Conservation (phyloP, 2,329 filamentous ascomycete genomes). For the Claviceps arundinis region DNA sequence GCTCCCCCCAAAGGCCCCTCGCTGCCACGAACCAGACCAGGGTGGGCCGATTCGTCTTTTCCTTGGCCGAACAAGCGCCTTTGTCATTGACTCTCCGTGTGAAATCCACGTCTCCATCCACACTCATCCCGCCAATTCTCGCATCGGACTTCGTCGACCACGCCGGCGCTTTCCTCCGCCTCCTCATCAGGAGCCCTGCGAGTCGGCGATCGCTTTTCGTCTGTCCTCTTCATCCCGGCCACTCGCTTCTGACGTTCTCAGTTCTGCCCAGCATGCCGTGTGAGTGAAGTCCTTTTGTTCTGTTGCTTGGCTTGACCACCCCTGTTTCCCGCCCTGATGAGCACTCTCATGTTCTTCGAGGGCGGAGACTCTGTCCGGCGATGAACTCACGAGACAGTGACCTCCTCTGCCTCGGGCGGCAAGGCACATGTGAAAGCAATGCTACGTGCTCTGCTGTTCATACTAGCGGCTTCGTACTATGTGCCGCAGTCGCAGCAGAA, state of each 20-base stretch:
- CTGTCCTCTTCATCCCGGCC: conserved; percentile 2
- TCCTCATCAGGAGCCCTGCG: conserved; percentile 9
- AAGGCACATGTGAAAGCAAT: background rate
- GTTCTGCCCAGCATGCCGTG: conserved; percentile 23
- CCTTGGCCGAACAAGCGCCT: background rate
- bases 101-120: conserved; percentile 4
- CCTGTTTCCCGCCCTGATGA: conserved; percentile 4
- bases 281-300: conserved; percentile 12
- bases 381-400: background rate
- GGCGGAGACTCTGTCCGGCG: background rate
- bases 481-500: background rate
- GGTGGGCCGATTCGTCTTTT: background rate
- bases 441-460: background rate
- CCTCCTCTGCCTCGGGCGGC: background rate
- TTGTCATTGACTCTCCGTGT: background rate
- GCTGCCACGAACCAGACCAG: background rate
- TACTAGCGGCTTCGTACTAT: background rate
- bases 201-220: conserved; percentile 1
- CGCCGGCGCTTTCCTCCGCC: conserved; percentile 4
- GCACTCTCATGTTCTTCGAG: background rate
- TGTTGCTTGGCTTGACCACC: background rate
- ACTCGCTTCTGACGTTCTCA: conserved; percentile 13
- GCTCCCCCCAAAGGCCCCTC: no score
- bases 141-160: background rate
- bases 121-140: background rate